These are phyloP conservation scores for Betula pendula DNA, from an alignment of 306 rosid genomes.

Conservation along the genomic window DNA sequence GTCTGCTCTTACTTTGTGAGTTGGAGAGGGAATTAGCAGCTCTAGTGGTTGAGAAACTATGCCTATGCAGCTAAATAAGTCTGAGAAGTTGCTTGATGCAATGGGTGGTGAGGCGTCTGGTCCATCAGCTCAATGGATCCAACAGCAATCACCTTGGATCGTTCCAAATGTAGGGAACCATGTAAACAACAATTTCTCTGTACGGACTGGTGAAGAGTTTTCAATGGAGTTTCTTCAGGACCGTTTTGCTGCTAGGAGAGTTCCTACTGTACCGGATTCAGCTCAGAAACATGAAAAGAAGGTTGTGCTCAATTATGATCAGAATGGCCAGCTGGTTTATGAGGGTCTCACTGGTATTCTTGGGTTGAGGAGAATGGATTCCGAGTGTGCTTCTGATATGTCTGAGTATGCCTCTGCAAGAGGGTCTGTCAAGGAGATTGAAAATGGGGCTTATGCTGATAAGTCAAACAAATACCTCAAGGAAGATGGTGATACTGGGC, in stretches of 20 bases:
- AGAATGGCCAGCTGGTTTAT: constrained; percentile 44
- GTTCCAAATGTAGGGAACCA: constrained; percentile 35
- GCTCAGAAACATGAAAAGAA: constrained; percentile 31
- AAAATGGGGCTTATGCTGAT: constrained; percentile 37
- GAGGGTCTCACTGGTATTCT: constrained; percentile 53
- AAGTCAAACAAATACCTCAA: constrained; percentile 30
- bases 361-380: constrained; percentile 62
- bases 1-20: constrained; percentile 14
- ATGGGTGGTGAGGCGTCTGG: constrained; percentile 38
- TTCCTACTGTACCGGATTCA: constrained; percentile 32
- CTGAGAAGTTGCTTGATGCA: constrained; percentile 38
- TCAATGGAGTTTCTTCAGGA: constrained; percentile 43
- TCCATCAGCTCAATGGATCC: constrained; percentile 38
- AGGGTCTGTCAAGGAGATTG: constrained; percentile 47
- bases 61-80: constrained; percentile 47
- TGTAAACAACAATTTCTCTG: constrained; percentile 34
- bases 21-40: constrained; percentile 31
- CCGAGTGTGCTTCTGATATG: constrained; percentile 55
- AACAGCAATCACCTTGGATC: constrained; percentile 27
- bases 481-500: constrained; percentile 39
- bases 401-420: constrained; percentile 34
- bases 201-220: constrained; percentile 41
- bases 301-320: constrained; percentile 33
- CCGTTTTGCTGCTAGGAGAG: constrained; percentile 36
- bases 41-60: constrained; percentile 26